Percentiles rank a stretch among this genome's conserved stretches.
Conservation (phyloP, 495 filamentous ascomycete species). For the Penicillium odoratum region DNA sequence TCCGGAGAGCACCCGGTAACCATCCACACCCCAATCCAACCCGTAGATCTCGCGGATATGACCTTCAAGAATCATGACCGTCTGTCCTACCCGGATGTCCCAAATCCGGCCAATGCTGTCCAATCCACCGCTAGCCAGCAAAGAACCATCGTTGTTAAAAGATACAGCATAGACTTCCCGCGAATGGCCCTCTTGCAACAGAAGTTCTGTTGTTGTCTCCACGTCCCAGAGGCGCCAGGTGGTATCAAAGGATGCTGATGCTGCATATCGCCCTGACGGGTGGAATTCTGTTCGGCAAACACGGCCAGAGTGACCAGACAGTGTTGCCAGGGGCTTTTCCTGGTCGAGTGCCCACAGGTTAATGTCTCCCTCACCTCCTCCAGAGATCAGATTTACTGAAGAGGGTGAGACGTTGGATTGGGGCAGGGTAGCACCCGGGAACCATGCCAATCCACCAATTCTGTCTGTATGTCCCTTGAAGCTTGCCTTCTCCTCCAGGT, state of each 20-base stretch:
- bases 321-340: conserved; percentile 78
- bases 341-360: conserved; percentile 87
- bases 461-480: conserved; percentile 82
- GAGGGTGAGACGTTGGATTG: conserved; percentile 66
- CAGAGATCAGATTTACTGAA: conserved; percentile 82
- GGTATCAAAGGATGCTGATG: conserved; percentile 92
- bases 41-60: conserved; percentile 93
- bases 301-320: conserved; percentile 81
- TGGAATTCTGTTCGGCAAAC: conserved; percentile 94
- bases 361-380: conserved; percentile 85
- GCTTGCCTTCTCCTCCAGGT: conserved; percentile 69
- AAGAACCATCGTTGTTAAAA: conserved; percentile 87
- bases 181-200: conserved; percentile 93
- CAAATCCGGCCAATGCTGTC: conserved; percentile 95
- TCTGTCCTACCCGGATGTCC: conserved; percentile 92
- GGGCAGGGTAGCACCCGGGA: conserved; percentile 76
- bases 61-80: conserved; percentile 92
- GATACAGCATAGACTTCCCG: conserved; percentile 84
- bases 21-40: conserved; percentile 89
- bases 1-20: conserved; percentile 82
- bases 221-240: conserved; percentile 98
- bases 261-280: conserved; percentile 84
- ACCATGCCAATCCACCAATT: conserved; percentile 89
- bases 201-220: conserved; percentile 75
- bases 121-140: conserved; percentile 84